These are phyloP conservation scores for Solanum virginianum DNA, from an alignment of 257 asterid species.

Conservation along the genomic window DNA sequence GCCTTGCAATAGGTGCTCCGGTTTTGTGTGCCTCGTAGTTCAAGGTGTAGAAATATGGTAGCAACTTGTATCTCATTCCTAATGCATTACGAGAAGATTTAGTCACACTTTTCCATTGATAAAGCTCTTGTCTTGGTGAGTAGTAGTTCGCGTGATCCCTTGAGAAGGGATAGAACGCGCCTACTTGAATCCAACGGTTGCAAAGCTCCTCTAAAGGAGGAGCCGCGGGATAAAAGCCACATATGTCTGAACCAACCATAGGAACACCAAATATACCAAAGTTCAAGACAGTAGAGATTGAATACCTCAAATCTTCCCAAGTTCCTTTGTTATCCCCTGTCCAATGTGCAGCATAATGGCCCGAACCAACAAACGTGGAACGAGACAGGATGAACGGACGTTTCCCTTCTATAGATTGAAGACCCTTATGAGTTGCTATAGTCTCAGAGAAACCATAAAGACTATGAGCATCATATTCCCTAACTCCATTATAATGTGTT, in stretches of 20 bases:
- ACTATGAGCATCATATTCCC: slow-evolving; percentile 92
- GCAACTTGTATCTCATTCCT: slow-evolving; percentile 79
- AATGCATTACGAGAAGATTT: slow-evolving; percentile 81
- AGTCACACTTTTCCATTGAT: slow-evolving; percentile 91
- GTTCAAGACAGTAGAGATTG: slow-evolving; percentile 73
- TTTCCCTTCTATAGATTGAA: slow-evolving; percentile 55
- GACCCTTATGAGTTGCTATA: slow-evolving; percentile 78
- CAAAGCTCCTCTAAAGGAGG: slow-evolving; percentile 77
- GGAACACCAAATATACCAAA: slow-evolving; percentile 91
- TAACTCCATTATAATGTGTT: slow-evolving; percentile 61
- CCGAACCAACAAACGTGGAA: slow-evolving; percentile 79
- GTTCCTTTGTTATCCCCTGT: slow-evolving; percentile 94
- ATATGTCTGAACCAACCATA: slow-evolving; percentile 96
- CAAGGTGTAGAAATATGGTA: slow-evolving; percentile 68
- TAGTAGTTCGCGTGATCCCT: slow-evolving; percentile 85
- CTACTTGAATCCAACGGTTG: slow-evolving; percentile 94
- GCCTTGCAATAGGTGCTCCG: slow-evolving; percentile 87
- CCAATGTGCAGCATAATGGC: slow-evolving; percentile 85
- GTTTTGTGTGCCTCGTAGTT: slow-evolving; percentile 69
- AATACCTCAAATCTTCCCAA: slow-evolving; percentile 71
- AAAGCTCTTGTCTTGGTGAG: slow-evolving; percentile 95
- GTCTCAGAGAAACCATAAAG: slow-evolving; percentile 74
- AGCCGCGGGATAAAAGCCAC: slow-evolving; percentile 75
- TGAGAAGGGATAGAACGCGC: slow-evolving; percentile 91
- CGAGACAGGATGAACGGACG: slow-evolving; percentile 83